Percentiles rank a stretch among this genome's conserved stretches.
Evolutionary conservation across 106 monocot species (phyloP).

Genomic region (Cymbidium sinense): DNA sequence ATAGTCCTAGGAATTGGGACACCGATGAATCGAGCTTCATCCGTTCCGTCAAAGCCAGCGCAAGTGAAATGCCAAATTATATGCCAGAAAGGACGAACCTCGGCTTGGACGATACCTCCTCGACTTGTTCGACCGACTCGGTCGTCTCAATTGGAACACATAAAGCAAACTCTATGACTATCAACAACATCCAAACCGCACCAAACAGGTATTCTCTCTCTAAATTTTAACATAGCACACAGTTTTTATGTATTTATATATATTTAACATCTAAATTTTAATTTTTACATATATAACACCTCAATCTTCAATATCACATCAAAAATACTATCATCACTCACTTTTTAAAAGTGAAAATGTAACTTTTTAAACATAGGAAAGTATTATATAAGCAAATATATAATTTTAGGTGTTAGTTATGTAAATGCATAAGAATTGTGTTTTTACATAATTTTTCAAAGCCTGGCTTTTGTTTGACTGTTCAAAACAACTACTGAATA

Average conservation of each 20-base stretch:
- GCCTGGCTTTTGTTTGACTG: not conserved
- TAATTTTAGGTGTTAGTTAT: no score
- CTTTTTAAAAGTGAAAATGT: no score
- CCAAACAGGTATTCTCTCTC: slow-evolving; percentile 41
- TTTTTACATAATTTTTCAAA: not conserved
- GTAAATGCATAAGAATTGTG: no score
- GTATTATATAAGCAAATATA: no score
- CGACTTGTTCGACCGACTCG: slow-evolving; percentile 80
- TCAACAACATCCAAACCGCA: slow-evolving; percentile 22
- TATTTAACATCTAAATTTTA: no score
- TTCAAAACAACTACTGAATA: not conserved
- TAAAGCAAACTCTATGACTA: slow-evolving; percentile 31
- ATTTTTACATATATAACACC: no score
- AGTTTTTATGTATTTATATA: no score
- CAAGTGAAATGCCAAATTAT: not conserved
- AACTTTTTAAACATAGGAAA: no score
- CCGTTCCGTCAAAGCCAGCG: slow-evolving; percentile 12
- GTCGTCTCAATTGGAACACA: slow-evolving; percentile 36
- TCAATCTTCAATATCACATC: no score
- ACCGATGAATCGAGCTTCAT: slow-evolving; percentile 49
- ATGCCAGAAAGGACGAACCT: slow-evolving; percentile 20
- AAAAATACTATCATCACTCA: no score
- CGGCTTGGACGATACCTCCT: slow-evolving; percentile 80
- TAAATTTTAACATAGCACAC: no score
- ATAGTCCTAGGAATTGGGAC: slow-evolving; percentile 48